Percentiles rank a stretch among this genome's conserved stretches.
These are phyloP conservation scores for Aspergillus nidulans DNA, from an alignment of 495 filamentous ascomycete species.

Conservation along the genomic window DNA sequence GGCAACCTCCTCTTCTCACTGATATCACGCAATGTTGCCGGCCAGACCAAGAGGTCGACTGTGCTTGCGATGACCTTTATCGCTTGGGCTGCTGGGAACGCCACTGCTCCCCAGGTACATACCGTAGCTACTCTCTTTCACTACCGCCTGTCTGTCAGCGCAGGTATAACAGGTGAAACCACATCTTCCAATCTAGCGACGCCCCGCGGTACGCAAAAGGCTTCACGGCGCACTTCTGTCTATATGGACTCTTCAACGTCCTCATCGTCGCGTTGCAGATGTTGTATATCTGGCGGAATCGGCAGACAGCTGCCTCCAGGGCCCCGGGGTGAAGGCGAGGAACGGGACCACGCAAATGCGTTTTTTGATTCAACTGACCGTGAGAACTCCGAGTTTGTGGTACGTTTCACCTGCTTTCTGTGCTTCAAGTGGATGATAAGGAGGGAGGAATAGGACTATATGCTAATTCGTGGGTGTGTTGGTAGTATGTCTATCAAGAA, in stretches of 20 bases:
- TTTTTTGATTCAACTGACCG: slow-evolving; percentile 58
- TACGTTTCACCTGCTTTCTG: slow-evolving; percentile 32
- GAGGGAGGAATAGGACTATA: no score
- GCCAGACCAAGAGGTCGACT: slow-evolving; percentile 56
- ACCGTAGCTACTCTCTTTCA: background rate
- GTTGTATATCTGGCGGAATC: slow-evolving; percentile 16
- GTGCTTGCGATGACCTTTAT: slow-evolving; percentile 28
- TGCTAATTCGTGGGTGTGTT: no score
- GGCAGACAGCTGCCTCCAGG: background rate
- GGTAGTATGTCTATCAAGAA: no score
- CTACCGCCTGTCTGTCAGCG: background rate
- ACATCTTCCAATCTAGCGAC: slow-evolving; percentile 25
- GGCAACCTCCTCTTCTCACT: slow-evolving; percentile 37
- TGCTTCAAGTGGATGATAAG: background rate
- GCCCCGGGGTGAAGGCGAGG: slow-evolving; percentile 1
- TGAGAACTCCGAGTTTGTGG: slow-evolving; percentile 52
- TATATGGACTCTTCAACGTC: slow-evolving; percentile 18
- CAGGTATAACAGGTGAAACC: background rate
- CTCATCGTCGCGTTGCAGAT: slow-evolving; percentile 11
- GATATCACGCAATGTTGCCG: slow-evolving; percentile 53
- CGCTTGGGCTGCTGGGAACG: slow-evolving; percentile 26
- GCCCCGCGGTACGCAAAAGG: slow-evolving; percentile 25
- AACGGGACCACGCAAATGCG: slow-evolving; percentile 20
- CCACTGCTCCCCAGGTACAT: slow-evolving; percentile 29
- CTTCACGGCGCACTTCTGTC: slow-evolving; percentile 18